Percentiles rank a stretch among this genome's conserved stretches.
Conservation (phyloP, 2,329 filamentous ascomycete species). For the Sporothrix schenckii region DNA sequence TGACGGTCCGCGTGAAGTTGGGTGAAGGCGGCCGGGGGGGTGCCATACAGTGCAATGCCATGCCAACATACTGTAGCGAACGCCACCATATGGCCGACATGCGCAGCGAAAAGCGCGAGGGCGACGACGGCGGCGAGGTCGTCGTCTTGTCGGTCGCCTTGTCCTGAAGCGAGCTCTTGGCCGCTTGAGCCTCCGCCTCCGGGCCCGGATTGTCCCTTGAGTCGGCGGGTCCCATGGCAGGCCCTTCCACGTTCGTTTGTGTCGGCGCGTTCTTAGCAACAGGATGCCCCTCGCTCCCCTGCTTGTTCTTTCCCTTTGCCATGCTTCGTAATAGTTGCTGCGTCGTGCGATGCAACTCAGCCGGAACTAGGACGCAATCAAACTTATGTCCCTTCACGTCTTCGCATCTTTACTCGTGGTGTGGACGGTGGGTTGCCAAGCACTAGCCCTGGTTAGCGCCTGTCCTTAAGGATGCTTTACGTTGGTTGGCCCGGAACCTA, state of each 20-base stretch:
- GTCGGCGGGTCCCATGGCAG: constrained; percentile 36
- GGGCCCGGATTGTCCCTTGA: constrained; percentile 29
- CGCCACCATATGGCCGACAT: constrained; percentile 68
- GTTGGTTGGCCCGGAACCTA: background rate
- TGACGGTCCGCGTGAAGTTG: constrained; percentile 60
- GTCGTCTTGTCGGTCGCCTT: constrained; percentile 25
- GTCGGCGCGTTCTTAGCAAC: constrained; percentile 9
- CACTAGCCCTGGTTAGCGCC: background rate
- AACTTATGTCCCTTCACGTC: background rate
- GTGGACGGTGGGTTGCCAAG: background rate
- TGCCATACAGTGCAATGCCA: constrained; percentile 67
- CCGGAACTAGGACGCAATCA: background rate
- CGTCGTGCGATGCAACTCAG: background rate
- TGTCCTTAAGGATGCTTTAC: background rate
- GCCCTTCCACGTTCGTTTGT: constrained; percentile 34
- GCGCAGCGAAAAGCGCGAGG: constrained; percentile 62
- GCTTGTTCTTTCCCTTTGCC: constrained; percentile 18
- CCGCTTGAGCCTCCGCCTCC: constrained; percentile 27
- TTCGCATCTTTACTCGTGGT: background rate
- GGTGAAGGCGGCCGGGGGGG: constrained; percentile 63
- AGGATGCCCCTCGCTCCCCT: background rate
- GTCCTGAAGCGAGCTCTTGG: background rate
- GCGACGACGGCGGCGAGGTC: constrained; percentile 39
- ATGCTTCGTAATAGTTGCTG: background rate
- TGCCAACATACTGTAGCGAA: constrained; percentile 67